Conservation (phyloP, 805 yeast species). For the Zygotorulaspora danielsina region DNA sequence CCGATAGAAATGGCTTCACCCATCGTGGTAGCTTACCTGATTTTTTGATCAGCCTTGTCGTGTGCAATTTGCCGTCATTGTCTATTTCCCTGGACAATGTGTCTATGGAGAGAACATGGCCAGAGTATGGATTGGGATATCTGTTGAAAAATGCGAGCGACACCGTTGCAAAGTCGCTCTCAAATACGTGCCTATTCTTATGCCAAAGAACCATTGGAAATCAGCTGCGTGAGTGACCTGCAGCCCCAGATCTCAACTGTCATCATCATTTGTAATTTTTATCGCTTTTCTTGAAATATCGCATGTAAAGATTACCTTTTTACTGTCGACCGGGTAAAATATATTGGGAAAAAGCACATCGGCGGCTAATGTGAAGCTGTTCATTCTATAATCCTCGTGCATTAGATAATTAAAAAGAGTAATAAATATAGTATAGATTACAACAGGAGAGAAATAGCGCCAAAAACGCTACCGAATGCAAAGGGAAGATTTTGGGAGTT, state of each 20-base stretch:
- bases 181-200: slow-evolving; percentile 51
- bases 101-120: slow-evolving; percentile 81
- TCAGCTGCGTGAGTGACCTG: neutral
- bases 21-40: slow-evolving; percentile 77
- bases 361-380: no score
- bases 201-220: slow-evolving; percentile 61
- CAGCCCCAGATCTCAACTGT: neutral
- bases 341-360: no score
- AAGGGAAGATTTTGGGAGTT: neutral
- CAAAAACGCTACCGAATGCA: neutral
- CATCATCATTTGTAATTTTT: no score
- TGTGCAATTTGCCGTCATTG: slow-evolving; percentile 57
- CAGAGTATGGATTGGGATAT: slow-evolving; percentile 73
- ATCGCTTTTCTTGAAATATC: no score
- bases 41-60: slow-evolving; percentile 72
- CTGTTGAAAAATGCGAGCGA: slow-evolving; percentile 72
- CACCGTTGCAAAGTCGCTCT: slow-evolving; percentile 66
- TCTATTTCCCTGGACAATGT: slow-evolving; percentile 62
- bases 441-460: neutral
- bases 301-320: no score
- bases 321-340: no score
- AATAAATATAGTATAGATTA: neutral
- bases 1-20: slow-evolving; percentile 70
- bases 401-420: no score
- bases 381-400: no score